Conservation (phyloP, 1,139 yeast genomes). For the Diutina mesorugosa region DNA sequence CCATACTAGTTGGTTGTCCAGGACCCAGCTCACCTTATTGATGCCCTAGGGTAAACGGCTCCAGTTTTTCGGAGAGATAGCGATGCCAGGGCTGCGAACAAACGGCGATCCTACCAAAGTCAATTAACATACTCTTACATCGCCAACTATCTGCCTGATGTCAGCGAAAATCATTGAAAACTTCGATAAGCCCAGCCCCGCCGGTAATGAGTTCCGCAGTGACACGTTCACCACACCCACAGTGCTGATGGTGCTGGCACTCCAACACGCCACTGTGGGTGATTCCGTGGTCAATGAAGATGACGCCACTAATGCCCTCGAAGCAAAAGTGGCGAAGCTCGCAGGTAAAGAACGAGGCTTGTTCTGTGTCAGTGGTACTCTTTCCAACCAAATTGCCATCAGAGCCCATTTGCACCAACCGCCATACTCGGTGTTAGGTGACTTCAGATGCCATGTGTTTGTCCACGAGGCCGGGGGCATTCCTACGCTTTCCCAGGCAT, state of each 20-base stretch:
- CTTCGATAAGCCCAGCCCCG: constrained; percentile 3
- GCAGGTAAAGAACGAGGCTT: constrained; percentile 31
- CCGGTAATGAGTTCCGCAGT: constrained; percentile 27
- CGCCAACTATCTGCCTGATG: not conserved
- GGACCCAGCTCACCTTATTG: no score
- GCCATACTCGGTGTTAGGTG: constrained; percentile 31
- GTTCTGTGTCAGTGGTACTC: constrained; percentile 33
- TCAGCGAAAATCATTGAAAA: not conserved
- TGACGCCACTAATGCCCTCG: constrained; percentile 19
- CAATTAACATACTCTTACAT: no score
- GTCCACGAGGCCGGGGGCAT: constrained; percentile 33
- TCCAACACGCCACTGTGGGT: constrained; percentile 12
- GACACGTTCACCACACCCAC: constrained; percentile 37
- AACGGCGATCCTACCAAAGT: no score
- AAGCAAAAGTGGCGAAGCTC: constrained; percentile 20
- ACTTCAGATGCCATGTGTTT: constrained; percentile 26
- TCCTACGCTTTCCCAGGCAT: constrained; percentile 32
- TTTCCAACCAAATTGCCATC: constrained; percentile 31
- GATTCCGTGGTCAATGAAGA: constrained; percentile 36
- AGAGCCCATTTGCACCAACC: constrained; percentile 30
- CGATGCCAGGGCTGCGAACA: no score
- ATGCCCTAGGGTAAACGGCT: no score
- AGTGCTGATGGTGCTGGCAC: constrained; percentile 18
- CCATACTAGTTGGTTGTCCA: no score
- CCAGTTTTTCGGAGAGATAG: no score